phyloP scores from a whole-genome alignment of 1,139 yeast genomes.

The Tardiomyces digboiensis region DNA sequence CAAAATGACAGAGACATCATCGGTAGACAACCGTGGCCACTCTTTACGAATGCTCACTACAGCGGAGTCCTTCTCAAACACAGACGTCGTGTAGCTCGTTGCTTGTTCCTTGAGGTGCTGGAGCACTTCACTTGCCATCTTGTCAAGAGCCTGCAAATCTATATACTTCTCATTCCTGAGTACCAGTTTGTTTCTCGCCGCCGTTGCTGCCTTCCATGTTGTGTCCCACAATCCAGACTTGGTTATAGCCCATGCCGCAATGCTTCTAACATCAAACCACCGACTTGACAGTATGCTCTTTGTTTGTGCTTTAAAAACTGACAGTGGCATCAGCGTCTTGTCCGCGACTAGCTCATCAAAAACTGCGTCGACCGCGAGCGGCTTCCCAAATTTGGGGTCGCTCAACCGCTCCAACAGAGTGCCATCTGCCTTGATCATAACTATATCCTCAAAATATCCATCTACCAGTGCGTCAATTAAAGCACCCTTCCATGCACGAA shows the following conservation, averaged over 20 bases:
- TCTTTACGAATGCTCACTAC: neutral
- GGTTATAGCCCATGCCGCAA: conserved; percentile 16
- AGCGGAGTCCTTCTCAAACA: neutral
- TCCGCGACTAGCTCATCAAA: conserved; percentile 23
- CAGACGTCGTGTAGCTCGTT: neutral
- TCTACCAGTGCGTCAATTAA: conserved; percentile 20
- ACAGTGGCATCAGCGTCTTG: conserved; percentile 17
- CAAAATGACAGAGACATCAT: neutral
- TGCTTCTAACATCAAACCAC: conserved; percentile 4
- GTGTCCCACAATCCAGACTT: conserved; percentile 14
- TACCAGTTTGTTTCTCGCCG: conserved; percentile 8
- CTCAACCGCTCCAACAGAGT: conserved; percentile 19
- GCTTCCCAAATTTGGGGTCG: conserved; percentile 23
- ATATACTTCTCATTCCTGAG: conserved; percentile 21
- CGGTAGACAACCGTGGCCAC: neutral
- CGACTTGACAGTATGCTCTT: conserved; percentile 8
- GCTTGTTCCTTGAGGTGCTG: neutral
- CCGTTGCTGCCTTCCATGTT: conserved; percentile 14
- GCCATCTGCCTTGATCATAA: conserved; percentile 18
- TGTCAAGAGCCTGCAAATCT: conserved; percentile 12
- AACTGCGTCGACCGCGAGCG: conserved; percentile 26
- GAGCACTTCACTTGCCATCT: conserved; percentile 12
- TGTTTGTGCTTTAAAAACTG: conserved; percentile 7
- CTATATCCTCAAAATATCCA: conserved; percentile 15
- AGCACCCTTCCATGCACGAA: conserved; percentile 49